Percentiles rank a stretch among this genome's conserved stretches.
phyloP scores from a whole-genome alignment of 768 basidiomycete genomes.

The Coprinopsis marcescibilis region DNA sequence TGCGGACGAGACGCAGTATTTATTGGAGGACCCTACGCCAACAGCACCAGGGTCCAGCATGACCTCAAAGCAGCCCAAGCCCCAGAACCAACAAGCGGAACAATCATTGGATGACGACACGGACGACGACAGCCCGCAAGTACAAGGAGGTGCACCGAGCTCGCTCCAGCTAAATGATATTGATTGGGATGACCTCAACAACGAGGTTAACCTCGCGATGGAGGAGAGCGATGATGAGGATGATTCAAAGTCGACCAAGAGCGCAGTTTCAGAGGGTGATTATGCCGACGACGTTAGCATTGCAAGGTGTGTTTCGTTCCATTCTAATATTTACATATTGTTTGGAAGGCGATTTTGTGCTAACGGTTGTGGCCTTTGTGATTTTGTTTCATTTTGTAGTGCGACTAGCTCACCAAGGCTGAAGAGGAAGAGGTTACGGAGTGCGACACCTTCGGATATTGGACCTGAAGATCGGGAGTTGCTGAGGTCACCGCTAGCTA shows the following conservation, averaged over 20 bases:
- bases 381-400: constrained; percentile 18
- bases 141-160: constrained; percentile 15
- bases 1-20: constrained; percentile 73
- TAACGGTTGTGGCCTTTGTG: too few species aligned
- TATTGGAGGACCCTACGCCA: constrained; percentile 55
- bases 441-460: constrained; percentile 61
- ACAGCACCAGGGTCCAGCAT: constrained; percentile 20
- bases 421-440: constrained; percentile 67
- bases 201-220: constrained; percentile 85
- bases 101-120: constrained; percentile 65
- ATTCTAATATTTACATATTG: not conserved
- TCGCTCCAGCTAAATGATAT: constrained; percentile 54
- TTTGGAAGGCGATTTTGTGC: not conserved
- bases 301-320: constrained; percentile 17
- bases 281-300: constrained; percentile 6
- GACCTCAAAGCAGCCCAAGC: constrained; percentile 6
- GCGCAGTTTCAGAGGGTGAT: constrained; percentile 25
- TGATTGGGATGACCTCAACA: constrained; percentile 79
- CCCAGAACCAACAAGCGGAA: constrained; percentile 30
- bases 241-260: constrained; percentile 48
- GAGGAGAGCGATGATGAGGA: constrained; percentile 71
- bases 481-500: constrained; percentile 66
- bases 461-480: constrained; percentile 30
- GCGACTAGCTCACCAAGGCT: constrained; percentile 34
- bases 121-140: constrained; percentile 60